Percentiles rank a stretch among this genome's conserved stretches.
Evolutionary conservation across 2,329 filamentous ascomycete genomes (phyloP).

Genomic region (Botryotinia convoluta): DNA sequence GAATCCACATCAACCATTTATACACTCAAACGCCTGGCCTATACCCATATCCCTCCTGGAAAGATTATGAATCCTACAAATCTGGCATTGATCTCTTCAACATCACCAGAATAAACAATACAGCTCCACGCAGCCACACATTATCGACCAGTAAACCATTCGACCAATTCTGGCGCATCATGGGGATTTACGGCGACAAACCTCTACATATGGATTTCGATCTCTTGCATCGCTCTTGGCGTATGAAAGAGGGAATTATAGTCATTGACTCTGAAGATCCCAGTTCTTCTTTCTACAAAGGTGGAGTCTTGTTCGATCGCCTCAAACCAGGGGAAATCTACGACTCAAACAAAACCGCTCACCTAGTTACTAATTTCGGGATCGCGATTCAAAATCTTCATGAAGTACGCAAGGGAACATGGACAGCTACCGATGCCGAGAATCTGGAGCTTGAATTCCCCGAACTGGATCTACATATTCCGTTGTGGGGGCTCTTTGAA

Average conservation of each 20-base stretch:
- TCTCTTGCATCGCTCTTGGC: neutral
- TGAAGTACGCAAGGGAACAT: neutral
- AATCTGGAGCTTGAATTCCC: neutral
- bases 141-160: neutral
- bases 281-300: neutral
- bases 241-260: neutral
- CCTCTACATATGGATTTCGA: constrained; percentile 4
- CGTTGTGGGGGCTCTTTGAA: neutral
- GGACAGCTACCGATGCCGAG: neutral
- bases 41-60: neutral
- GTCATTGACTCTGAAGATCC: neutral
- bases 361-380: neutral
- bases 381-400: neutral
- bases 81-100: neutral
- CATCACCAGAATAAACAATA: neutral
- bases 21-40: neutral
- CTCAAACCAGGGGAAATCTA: neutral
- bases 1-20: no score
- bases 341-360: no score
- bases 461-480: neutral
- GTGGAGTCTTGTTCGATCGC: neutral
- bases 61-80: neutral
- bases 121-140: neutral
- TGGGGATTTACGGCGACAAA: neutral
- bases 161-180: neutral